These are phyloP conservation scores for Kazachstania viticola DNA, from an alignment of 805 yeast genomes.

Conservation along the genomic window DNA sequence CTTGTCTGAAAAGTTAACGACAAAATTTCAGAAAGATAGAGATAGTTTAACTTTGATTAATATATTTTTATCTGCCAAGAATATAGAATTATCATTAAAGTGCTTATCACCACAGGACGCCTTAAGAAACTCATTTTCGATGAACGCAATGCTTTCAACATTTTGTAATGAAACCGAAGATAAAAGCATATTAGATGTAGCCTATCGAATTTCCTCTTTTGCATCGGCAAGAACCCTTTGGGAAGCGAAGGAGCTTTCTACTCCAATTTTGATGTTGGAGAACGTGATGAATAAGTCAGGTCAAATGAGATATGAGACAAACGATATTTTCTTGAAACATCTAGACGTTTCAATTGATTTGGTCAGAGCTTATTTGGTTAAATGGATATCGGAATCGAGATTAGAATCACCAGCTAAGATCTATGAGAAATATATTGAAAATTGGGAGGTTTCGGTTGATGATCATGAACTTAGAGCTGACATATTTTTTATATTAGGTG, in stretches of 20 bases:
- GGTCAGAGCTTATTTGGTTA: slow-evolving; percentile 35
- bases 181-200: slow-evolving; percentile 3
- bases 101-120: slow-evolving; percentile 16
- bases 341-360: slow-evolving; percentile 15
- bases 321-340: neutral
- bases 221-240: slow-evolving; percentile 50
- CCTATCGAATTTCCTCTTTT: slow-evolving; percentile 20
- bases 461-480: slow-evolving; percentile 28
- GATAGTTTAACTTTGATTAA: neutral
- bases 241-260: slow-evolving; percentile 44
- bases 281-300: slow-evolving; percentile 13
- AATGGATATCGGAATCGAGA: slow-evolving; percentile 64
- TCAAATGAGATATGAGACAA: slow-evolving; percentile 2
- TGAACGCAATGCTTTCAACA: too few species aligned
- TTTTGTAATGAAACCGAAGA: slow-evolving; percentile 5
- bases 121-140: slow-evolving; percentile 8
- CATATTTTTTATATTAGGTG: slow-evolving; percentile 51
- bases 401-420: slow-evolving; percentile 54
- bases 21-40: neutral
- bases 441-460: slow-evolving; percentile 11
- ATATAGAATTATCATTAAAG: slow-evolving; percentile 5
- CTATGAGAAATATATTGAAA: slow-evolving; percentile 43
- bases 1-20: neutral
- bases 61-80: slow-evolving; percentile 4
- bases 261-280: slow-evolving; percentile 42